Percentiles rank a stretch among this genome's conserved stretches.
Conservation (phyloP, 2,329 filamentous ascomycete species). For the Fonsecaea pedrosoi region DNA sequence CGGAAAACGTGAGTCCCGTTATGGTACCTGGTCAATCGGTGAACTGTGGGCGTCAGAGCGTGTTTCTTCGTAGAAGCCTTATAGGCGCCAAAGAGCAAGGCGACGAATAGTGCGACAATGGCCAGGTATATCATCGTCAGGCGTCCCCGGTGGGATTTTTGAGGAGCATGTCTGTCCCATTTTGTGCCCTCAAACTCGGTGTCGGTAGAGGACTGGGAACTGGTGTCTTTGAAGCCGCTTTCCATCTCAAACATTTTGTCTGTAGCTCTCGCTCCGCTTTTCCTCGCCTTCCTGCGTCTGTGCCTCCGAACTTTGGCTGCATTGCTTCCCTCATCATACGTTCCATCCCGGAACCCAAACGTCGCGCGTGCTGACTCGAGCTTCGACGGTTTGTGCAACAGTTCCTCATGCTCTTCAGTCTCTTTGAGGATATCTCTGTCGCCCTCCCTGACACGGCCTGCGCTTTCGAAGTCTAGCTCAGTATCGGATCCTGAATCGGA, state of each 20-base stretch:
- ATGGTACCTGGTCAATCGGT: conserved; percentile 50
- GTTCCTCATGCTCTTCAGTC: conserved; percentile 67
- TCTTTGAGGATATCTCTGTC: conserved; percentile 65
- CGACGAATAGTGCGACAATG: conserved; percentile 61
- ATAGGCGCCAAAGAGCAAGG: conserved; percentile 63
- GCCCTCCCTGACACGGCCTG: conserved; percentile 21
- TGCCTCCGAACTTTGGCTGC: conserved; percentile 54
- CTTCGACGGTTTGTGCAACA: conserved; percentile 51
- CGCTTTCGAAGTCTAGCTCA: conserved; percentile 18
- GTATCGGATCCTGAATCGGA: conserved; percentile 30
- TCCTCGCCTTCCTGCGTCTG: conserved; percentile 56
- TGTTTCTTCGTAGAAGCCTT: conserved; percentile 54
- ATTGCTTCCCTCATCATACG: conserved; percentile 52
- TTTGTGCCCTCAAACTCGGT: conserved; percentile 58
- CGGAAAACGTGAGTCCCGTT: conserved; percentile 91
- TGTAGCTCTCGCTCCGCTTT: conserved; percentile 62
- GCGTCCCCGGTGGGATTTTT: conserved; percentile 40
- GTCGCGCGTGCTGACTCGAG: conserved; percentile 49
- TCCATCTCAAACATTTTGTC: conserved; percentile 91
- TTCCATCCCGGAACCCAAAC: conserved; percentile 52
- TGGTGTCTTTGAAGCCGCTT: conserved; percentile 72
- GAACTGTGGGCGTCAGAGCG: conserved; percentile 36
- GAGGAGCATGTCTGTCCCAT: conserved; percentile 43
- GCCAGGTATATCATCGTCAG: conserved; percentile 42
- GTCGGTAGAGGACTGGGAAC: conserved; percentile 65